phyloP scores from a whole-genome alignment of 2,329 filamentous ascomycete genomes.

The Botrytis deweyae region DNA sequence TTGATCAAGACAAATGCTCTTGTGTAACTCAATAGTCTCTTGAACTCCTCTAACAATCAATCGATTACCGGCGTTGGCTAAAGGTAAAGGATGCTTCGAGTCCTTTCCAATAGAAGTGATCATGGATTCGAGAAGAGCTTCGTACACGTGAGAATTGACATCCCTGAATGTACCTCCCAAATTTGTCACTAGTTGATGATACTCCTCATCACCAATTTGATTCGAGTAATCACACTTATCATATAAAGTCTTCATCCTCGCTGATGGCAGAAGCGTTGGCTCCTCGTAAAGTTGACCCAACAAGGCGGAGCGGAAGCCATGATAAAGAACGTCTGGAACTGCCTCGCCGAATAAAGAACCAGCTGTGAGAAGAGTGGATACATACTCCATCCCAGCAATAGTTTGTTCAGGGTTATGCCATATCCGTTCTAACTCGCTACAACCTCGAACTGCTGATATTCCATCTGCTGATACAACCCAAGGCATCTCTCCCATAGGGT shows the following conservation, averaged over 20 bases:
- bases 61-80: conserved; percentile 75
- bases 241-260: conserved; percentile 76
- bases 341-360: conserved; percentile 68
- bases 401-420: conserved; percentile 61
- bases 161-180: conserved; percentile 65
- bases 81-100: conserved; percentile 41
- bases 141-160: conserved; percentile 56
- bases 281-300: conserved; percentile 74
- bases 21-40: conserved; percentile 72
- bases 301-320: conserved; percentile 66
- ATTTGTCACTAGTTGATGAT: conserved; percentile 63
- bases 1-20: conserved; percentile 76
- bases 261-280: conserved; percentile 65
- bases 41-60: conserved; percentile 74
- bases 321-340: conserved; percentile 67
- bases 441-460: conserved; percentile 74
- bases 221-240: conserved; percentile 75
- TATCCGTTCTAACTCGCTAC: conserved; percentile 73
- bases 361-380: conserved; percentile 65
- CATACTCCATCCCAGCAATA: conserved; percentile 52
- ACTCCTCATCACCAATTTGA: conserved; percentile 80
- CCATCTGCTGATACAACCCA: conserved; percentile 86
- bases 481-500: conserved; percentile 66
- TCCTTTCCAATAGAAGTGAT: conserved; percentile 42
- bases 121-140: conserved; percentile 51